These are phyloP conservation scores for Antitrichia curtipendula DNA, from an alignment of 225 moss, liverwort and hornwort genomes.

Conservation along the genomic window DNA sequence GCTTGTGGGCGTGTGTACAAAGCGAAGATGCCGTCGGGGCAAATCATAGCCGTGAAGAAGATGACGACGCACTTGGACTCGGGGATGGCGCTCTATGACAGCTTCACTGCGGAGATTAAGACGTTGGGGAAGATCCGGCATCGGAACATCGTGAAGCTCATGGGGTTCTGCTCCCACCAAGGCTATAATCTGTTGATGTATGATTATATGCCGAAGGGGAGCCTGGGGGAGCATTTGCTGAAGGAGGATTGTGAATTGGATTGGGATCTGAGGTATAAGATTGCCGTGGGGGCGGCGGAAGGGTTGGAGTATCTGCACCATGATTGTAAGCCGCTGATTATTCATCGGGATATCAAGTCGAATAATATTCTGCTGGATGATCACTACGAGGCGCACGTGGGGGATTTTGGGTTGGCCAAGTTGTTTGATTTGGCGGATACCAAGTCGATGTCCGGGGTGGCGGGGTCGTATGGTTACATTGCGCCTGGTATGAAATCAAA, in stretches of 20 bases:
- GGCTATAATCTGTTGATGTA: slow-evolving; percentile 40
- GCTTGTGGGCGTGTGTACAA: slow-evolving; percentile 52
- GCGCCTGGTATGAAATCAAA: slow-evolving; percentile 32
- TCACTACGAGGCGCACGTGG: slow-evolving; percentile 38
- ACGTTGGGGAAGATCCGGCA: slow-evolving; percentile 52
- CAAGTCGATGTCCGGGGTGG: slow-evolving; percentile 38
- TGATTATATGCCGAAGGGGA: slow-evolving; percentile 48
- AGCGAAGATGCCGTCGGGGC: slow-evolving; percentile 36
- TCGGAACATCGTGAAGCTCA: slow-evolving; percentile 47
- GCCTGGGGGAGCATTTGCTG: slow-evolving; percentile 27
- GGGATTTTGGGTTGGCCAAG: slow-evolving; percentile 52
- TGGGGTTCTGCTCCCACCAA: slow-evolving; percentile 43
- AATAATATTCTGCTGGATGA: slow-evolving; percentile 48
- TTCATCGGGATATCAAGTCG: slow-evolving; percentile 50
- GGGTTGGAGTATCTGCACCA: slow-evolving; percentile 49
- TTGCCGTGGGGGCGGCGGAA: slow-evolving; percentile 36
- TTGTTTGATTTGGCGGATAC: slow-evolving; percentile 39
- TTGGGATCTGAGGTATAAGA: slow-evolving; percentile 46
- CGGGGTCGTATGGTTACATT: slow-evolving; percentile 56
- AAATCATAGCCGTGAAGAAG: slow-evolving; percentile 49
- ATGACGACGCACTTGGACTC: slow-evolving; percentile 32
- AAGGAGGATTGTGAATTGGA: slow-evolving; percentile 28
- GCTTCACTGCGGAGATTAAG: slow-evolving; percentile 44
- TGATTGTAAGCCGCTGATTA: slow-evolving; percentile 34
- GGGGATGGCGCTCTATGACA: slow-evolving; percentile 25